A percentile compares a stretch with the other conserved stretches of the same genome.
Conservation (phyloP, 768 basidiomycete species). For the Lyophyllum decastes region DNA sequence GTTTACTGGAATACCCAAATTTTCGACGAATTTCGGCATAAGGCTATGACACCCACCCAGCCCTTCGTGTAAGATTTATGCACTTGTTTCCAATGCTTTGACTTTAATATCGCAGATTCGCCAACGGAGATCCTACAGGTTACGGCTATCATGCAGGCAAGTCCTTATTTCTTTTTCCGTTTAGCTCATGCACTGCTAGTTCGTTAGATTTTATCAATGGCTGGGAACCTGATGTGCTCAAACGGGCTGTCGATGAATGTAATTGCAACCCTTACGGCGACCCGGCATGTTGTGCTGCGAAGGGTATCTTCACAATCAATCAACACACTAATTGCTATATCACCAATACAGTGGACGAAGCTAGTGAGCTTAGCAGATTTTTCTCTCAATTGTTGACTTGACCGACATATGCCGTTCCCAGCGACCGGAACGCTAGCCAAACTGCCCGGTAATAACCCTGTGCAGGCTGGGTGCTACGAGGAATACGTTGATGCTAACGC, state of each 20-base stretch:
- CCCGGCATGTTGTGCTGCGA: slow-evolving; percentile 17
- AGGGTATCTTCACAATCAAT: slow-evolving; percentile 34
- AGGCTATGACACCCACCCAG: slow-evolving; percentile 33
- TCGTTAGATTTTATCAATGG: slow-evolving; percentile 44
- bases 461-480: slow-evolving; percentile 27
- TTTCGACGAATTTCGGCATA: slow-evolving; percentile 20
- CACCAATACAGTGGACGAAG: slow-evolving; percentile 35
- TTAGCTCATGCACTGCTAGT: no score
- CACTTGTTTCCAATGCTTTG: background rate
- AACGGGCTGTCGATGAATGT: slow-evolving; percentile 44
- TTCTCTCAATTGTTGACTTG: background rate
- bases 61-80: slow-evolving; percentile 33
- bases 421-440: slow-evolving; percentile 15
- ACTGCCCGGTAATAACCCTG: slow-evolving; percentile 30
- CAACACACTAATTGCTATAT: slow-evolving; percentile 32
- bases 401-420: background rate
- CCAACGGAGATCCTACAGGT: slow-evolving; percentile 48
- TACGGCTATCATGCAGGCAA: slow-evolving; percentile 41
- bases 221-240: slow-evolving; percentile 46
- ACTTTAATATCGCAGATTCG: slow-evolving; percentile 12
- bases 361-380: slow-evolving; percentile 23
- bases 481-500: slow-evolving; percentile 24
- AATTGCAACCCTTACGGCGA: slow-evolving; percentile 38
- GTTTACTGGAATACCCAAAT: slow-evolving; percentile 30
- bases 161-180: background rate